Evolutionary conservation across 352 stramenopile genomes (phyloP), one percentile per base, ranked within the genome.

Genomic region (Plasmopara viticola): DNA sequence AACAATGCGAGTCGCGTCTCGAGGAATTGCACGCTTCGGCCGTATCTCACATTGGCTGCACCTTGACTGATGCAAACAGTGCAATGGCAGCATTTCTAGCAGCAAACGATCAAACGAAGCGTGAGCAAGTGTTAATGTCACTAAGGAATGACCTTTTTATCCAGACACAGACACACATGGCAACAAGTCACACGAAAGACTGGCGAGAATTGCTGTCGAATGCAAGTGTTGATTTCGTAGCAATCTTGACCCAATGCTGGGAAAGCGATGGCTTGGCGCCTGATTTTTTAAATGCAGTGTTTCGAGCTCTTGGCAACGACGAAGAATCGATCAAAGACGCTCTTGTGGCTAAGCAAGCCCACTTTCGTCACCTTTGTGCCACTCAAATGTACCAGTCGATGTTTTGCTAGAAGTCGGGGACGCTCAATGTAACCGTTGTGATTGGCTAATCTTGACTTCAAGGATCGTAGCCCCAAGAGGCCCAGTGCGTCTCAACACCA

Each of bases 211-310:
- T 86, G 12, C 51, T 86, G 30, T 37, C 48, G 14, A 64, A 68
- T 45, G 64, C 70, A 12, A 81, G 67, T 41, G 46, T 70, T 14
- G 56, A 75, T 9, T 59, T 81, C 14, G 68, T 74, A 6, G 63
- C 63, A 9, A 30, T 69, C 4, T 68, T 84, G 15, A 70, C 64
- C 0, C 48, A 64, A 13, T 68, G 35, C 18, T 86, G 75, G 75
- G 75, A 86, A n/a, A 46, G 51, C 15, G 48, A 51, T 30, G 48
- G 55, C n/a, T 25, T 55, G 15, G 57, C 61, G 17, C 28, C 28
- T 28, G 54, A 60, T 44, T 58, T 68, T n/a, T 41, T 64, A 10
- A 18, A 17, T 18, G 56, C 62, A 12, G 14, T 83, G 10, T 84
- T 86, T 45, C 30, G 39, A 9, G 61, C 53, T 29, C 53, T 86